Evolutionary conservation across 2,329 filamentous ascomycete genomes (phyloP).

Genomic region (Beauveria pseudobassiana): DNA sequence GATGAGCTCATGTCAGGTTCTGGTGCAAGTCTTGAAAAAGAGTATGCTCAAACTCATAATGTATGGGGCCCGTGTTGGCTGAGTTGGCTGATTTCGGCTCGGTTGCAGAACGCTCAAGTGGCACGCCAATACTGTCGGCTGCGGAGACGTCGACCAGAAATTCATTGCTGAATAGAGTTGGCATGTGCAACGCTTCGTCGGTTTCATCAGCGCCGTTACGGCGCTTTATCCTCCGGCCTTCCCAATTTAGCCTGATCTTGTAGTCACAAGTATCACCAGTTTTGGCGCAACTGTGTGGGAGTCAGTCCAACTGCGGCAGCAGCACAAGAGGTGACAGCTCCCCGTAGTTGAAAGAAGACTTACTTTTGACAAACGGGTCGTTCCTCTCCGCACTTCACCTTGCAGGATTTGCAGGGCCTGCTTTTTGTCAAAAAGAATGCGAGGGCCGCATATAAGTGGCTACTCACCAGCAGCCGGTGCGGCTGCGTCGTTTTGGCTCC

Average conservation of each 20-base stretch:
- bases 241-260: conserved; percentile 75
- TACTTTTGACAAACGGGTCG: conserved; percentile 64
- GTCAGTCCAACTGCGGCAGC: background rate
- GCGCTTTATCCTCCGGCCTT: conserved; percentile 43
- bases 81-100: background rate
- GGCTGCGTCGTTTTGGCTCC: conserved; percentile 37
- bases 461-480: conserved; percentile 39
- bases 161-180: background rate
- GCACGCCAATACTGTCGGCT: conserved; percentile 3
- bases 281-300: conserved; percentile 48
- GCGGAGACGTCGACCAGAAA: background rate
- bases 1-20: background rate
- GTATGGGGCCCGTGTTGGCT: background rate
- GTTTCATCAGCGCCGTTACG: background rate
- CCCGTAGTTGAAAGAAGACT: conserved; percentile 11
- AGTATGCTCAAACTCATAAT: conserved; percentile 11
- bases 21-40: conserved; percentile 9
- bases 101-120: conserved; percentile 6
- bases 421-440: conserved; percentile 2
- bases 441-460: background rate
- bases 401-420: conserved; percentile 73
- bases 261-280: conserved; percentile 72
- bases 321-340: background rate
- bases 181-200: background rate
- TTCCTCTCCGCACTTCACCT: conserved; percentile 69